Conservation (phyloP, 345 rosid species). For the Eucalyptus brandiana region DNA sequence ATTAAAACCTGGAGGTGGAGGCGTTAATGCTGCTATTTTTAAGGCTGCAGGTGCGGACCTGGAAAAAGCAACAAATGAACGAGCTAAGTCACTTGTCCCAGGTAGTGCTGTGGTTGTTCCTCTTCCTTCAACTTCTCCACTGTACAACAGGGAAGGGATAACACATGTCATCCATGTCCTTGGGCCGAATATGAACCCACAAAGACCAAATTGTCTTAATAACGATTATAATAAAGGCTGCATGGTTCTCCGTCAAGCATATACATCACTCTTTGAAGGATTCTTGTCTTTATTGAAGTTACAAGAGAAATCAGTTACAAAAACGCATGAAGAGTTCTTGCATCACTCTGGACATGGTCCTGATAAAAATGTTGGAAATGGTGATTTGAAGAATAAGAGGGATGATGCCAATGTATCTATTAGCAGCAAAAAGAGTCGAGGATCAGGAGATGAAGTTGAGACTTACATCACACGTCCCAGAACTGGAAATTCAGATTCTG, state of each 20-base stretch:
- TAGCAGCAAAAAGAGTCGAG: conserved; percentile 47
- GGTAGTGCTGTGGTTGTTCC: conserved; percentile 77
- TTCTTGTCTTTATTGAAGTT: conserved; percentile 35
- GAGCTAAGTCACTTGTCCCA: conserved; percentile 48
- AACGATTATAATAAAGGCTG: conserved; percentile 69
- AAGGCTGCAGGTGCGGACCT: conserved; percentile 67
- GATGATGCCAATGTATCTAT: conserved; percentile 10
- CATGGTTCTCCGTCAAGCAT: conserved; percentile 56
- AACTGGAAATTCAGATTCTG: conserved; percentile 4
- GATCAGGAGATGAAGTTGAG: conserved; percentile 11
- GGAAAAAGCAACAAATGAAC: conserved; percentile 54
- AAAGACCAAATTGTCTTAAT: conserved; percentile 62
- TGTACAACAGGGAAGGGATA: conserved; percentile 58
- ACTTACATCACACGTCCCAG: neutral
- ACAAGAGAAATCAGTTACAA: conserved; percentile 16
- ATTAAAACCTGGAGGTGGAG: conserved; percentile 92
- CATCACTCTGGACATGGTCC: neutral
- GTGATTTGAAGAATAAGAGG: conserved; percentile 32
- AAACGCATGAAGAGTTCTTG: conserved; percentile 1
- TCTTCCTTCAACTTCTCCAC: conserved; percentile 70
- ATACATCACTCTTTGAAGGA: conserved; percentile 70
- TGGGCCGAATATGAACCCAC: conserved; percentile 96
- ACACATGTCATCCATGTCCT: conserved; percentile 90
- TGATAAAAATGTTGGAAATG: neutral
- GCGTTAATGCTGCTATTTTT: conserved; percentile 82